phyloP scores from a whole-genome alignment of 177 flowering plant species.

The Vitis hybrid region DNA sequence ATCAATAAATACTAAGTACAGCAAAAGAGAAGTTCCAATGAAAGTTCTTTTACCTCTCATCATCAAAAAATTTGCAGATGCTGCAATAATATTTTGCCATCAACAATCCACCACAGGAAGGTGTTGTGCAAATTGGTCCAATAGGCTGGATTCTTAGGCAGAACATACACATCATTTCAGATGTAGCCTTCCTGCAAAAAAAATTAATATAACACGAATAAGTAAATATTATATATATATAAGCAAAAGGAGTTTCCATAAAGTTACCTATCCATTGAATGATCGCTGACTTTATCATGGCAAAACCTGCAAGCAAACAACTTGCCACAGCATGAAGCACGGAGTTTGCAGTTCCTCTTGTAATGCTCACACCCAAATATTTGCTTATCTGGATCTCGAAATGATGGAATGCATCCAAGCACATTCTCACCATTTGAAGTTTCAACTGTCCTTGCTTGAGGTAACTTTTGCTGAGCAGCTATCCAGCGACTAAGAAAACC shows the following conservation, averaged over 20 bases:
- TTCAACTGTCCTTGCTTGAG: constrained; percentile 51
- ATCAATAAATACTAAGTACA: neutral
- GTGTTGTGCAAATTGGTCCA: constrained; percentile 75
- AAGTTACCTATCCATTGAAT: constrained; percentile 84
- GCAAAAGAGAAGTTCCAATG: neutral
- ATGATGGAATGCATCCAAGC: constrained; percentile 68
- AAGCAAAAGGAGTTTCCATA: neutral
- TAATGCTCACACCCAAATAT: constrained; percentile 93
- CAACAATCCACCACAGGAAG: constrained; percentile 69
- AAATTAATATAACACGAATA: constrained; percentile 1
- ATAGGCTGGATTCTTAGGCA: constrained; percentile 82
- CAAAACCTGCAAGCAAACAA: constrained; percentile 85
- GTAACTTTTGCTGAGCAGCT: constrained; percentile 85
- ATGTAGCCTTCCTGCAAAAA: constrained; percentile 65
- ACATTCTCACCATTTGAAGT: constrained; percentile 43
- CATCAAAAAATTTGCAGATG: constrained; percentile 94
- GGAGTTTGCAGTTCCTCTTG: constrained; percentile 88
- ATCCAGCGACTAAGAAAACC: constrained; percentile 75
- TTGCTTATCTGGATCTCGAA: constrained; percentile 63
- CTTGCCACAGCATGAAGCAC: constrained; percentile 89
- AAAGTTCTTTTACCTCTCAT: constrained; percentile 61
- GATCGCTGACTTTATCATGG: constrained; percentile 90
- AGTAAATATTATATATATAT: too few relatives aligned
- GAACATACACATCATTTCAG: constrained; percentile 95
- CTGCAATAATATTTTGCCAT: constrained; percentile 91